Base-by-base conservation (phyloP, 257 asterid genomes). In the Cinchona pubescens region DNA sequence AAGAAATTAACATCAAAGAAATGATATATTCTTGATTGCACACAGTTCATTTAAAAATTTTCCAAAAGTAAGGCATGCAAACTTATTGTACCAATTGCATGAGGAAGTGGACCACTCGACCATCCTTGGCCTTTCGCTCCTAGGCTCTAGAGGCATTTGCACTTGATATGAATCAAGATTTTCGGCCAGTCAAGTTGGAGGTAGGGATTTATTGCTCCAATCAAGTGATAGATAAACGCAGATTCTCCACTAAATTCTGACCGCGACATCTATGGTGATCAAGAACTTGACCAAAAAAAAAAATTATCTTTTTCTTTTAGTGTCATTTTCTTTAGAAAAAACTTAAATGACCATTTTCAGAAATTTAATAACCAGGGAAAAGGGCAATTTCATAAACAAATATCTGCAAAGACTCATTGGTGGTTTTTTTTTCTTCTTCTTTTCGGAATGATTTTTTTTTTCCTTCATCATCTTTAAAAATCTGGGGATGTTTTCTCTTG, bases 201-300 rank as follows among this genome's bases (percentile, higher is more conserved):
- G 37, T 27, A 59, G 65, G 65, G 38, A 59, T 59, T 59, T 29
- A 61, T 61, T 61, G 67, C 38, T 29, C 0, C 19, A 9, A 29
- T 61, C 40, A 14, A 14, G 40, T 30, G 12, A 4, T 4, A 15
- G 7, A 69, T 69, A 35, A 46, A 48, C 42, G 45, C n/a, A 14
- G 66, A 71, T 71, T 53, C 66, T 55, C 55, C 76, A 55, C 27
- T 72, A 10, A 37, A 15, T 25, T 42, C 56, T 61, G 75, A 71
- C 19, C 29, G 15, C n/a, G 76, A 72, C 76, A 30, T 30, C 4
- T 25, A 51, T 72, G 76, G 76, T 25, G 67, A 56, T 58, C 56
- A 67, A 42, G 55, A 72, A 72, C 25, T 56, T 40, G n/a, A 38
- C 2, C 4, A 5, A 53, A 1, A 16, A 18, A 13, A 37, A 7